These are phyloP conservation scores for Aspergillus flavus DNA, from an alignment of 2,329 filamentous ascomycete genomes.

Conservation along the genomic window DNA sequence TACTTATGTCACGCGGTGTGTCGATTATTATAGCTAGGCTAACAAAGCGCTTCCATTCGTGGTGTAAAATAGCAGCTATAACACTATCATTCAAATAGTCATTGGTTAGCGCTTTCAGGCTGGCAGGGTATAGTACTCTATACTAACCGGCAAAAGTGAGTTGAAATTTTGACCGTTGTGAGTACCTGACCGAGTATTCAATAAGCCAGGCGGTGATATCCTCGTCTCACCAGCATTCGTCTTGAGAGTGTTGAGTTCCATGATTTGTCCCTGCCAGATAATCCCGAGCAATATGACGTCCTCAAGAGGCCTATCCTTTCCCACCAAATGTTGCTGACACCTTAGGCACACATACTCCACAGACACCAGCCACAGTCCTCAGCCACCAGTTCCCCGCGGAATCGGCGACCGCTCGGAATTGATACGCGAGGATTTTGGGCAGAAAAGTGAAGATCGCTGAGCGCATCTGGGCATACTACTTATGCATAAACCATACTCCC, in stretches of 20 bases:
- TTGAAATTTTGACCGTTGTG: background rate
- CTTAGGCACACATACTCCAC: background rate
- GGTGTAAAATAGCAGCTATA: background rate
- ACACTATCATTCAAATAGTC: background rate
- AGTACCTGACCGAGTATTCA: background rate
- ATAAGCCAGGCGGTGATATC: background rate
- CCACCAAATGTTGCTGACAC: background rate
- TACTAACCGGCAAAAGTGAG: background rate
- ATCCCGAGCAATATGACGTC: background rate
- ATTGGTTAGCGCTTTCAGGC: background rate
- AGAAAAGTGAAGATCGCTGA: conserved; percentile 1
- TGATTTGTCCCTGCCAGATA: background rate
- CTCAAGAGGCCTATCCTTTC: background rate
- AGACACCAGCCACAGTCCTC: background rate
- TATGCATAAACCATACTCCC: background rate
- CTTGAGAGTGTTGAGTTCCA: background rate
- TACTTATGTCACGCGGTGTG: no score
- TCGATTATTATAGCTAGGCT: no score
- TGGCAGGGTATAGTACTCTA: background rate
- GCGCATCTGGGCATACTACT: background rate
- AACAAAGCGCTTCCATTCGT: background rate
- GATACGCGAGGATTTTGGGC: background rate
- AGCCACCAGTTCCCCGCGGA: background rate
- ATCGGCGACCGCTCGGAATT: background rate
- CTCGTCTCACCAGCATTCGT: background rate